A percentile compares a stretch with the other conserved stretches of the same genome.
Conservation (phyloP, 2,329 filamentous ascomycete genomes). For the Periconia macrospinosa region DNA sequence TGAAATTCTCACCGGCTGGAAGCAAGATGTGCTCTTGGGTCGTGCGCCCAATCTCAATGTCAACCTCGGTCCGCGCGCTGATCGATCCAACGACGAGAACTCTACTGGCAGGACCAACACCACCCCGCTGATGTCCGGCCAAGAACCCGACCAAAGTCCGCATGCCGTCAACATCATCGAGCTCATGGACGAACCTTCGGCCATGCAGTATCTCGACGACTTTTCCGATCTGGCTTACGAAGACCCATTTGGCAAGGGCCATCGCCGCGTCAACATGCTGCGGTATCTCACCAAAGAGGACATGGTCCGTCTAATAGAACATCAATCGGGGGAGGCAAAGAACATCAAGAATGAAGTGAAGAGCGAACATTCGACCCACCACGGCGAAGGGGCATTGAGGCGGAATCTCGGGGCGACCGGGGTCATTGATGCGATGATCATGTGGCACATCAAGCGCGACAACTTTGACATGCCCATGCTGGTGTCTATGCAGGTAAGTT, state of each 20-base stretch:
- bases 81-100: slow-evolving; percentile 33
- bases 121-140: slow-evolving; percentile 49
- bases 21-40: slow-evolving; percentile 83
- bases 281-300: slow-evolving; percentile 70
- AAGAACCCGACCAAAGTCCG: slow-evolving; percentile 43
- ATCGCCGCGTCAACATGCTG: slow-evolving; percentile 79
- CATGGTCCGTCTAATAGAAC: slow-evolving; percentile 24
- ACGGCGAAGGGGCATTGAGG: slow-evolving; percentile 77
- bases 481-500: slow-evolving; percentile 94
- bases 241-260: slow-evolving; percentile 83
- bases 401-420: slow-evolving; percentile 79
- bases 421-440: slow-evolving; percentile 92
- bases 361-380: slow-evolving; percentile 32
- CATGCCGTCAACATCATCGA: slow-evolving; percentile 91
- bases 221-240: slow-evolving; percentile 92
- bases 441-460: slow-evolving; percentile 95
- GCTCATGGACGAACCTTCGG: slow-evolving; percentile 88
- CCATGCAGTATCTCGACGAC: slow-evolving; percentile 94
- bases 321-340: slow-evolving; percentile 20
- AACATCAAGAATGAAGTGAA: slow-evolving; percentile 30
- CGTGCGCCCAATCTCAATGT: slow-evolving; percentile 86
- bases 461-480: slow-evolving; percentile 98
- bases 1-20: slow-evolving; percentile 93
- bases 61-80: slow-evolving; percentile 65
- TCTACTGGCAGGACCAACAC: slow-evolving; percentile 36